Conservation (phyloP, 345 rosid genomes). For the Viola odorata region DNA sequence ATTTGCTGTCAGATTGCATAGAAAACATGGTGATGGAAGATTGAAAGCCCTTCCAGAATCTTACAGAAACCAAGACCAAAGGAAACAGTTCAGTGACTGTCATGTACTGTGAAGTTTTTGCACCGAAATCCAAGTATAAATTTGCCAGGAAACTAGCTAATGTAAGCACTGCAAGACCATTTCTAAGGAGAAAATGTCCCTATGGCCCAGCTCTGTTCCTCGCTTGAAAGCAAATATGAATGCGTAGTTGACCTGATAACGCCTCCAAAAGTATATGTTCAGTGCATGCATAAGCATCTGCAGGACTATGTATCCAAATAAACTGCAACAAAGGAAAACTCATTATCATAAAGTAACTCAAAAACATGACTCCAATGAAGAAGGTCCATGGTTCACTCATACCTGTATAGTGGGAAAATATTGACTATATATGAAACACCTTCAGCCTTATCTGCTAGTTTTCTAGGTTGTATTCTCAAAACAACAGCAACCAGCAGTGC, state of each 20-base stretch:
- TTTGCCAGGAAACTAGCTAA: constrained; percentile 50
- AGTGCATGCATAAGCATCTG: constrained; percentile 59
- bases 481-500: constrained; percentile 52
- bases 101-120: constrained; percentile 32
- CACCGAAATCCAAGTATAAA: constrained; percentile 45
- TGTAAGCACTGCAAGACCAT: constrained; percentile 54
- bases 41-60: too few species aligned
- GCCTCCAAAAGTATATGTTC: constrained; percentile 65
- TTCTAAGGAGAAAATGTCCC: constrained; percentile 58
- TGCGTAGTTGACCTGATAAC: constrained; percentile 54
- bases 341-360: too few species aligned
- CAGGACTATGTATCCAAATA: constrained; percentile 52
- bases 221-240: constrained; percentile 68
- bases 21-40: too few species aligned
- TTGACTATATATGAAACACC: constrained; percentile 54
- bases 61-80: constrained; percentile 46
- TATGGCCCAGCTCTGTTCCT: constrained; percentile 59
- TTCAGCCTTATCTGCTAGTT: constrained; percentile 38
- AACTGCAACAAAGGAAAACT: constrained; percentile 36
- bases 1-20: too few species aligned
- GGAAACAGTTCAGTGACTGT: constrained; percentile 54
- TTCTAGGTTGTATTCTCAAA: constrained; percentile 44
- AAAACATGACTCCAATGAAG: too few species aligned
- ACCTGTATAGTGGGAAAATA: constrained; percentile 73
- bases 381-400: constrained; percentile 14